Percentiles rank a stretch among this genome's conserved stretches.
These are phyloP conservation scores for Metschnikowia bowlesiae DNA, from an alignment of 805 yeast species.

Conservation along the genomic window DNA sequence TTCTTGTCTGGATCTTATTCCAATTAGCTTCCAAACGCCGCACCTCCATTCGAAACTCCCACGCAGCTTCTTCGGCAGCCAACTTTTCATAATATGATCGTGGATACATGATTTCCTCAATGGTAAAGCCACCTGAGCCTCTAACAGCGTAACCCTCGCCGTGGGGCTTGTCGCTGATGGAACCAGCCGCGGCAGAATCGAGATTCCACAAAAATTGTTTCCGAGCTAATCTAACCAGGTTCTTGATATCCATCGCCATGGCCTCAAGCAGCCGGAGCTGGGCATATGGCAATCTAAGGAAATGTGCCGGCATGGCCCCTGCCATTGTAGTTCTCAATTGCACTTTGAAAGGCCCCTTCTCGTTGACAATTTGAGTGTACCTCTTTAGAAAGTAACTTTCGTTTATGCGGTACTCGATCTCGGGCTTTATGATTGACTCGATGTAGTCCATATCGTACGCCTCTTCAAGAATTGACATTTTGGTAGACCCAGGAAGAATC, in stretches of 20 bases:
- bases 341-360: slow-evolving; percentile 36
- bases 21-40: slow-evolving; percentile 7
- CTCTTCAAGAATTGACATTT: slow-evolving; percentile 13
- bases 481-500: slow-evolving; percentile 24
- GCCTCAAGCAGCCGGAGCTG: slow-evolving; percentile 17
- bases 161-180: not conserved
- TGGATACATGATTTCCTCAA: slow-evolving; percentile 28
- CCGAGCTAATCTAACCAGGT: slow-evolving; percentile 23
- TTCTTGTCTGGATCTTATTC: slow-evolving; percentile 8
- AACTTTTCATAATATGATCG: slow-evolving; percentile 22
- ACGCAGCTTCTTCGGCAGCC: slow-evolving; percentile 29
- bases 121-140: slow-evolving; percentile 26
- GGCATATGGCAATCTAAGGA: slow-evolving; percentile 22
- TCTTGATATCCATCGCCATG: slow-evolving; percentile 31
- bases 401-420: slow-evolving; percentile 32
- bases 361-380: slow-evolving; percentile 21
- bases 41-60: slow-evolving; percentile 28
- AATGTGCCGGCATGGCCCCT: slow-evolving; percentile 29
- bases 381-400: slow-evolving; percentile 20
- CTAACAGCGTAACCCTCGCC: slow-evolving; percentile 32
- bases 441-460: slow-evolving; percentile 33
- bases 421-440: slow-evolving; percentile 29
- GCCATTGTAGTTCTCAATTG: slow-evolving; percentile 27
- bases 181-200: not conserved
- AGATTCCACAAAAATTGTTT: slow-evolving; percentile 25